These are phyloP conservation scores for Phytophthora multivora DNA, from an alignment of 352 stramenopile genomes.

Conservation along the genomic window DNA sequence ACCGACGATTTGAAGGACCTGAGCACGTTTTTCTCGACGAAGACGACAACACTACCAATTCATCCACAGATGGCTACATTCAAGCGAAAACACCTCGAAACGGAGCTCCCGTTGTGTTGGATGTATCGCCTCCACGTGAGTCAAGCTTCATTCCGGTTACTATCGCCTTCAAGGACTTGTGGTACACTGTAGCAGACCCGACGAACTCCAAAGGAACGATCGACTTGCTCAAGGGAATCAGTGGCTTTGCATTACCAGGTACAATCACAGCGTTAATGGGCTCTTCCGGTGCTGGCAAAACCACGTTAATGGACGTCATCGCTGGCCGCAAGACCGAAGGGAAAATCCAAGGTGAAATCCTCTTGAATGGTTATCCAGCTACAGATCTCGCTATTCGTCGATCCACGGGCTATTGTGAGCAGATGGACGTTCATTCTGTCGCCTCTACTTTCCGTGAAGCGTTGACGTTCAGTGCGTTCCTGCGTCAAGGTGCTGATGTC, in stretches of 20 bases:
- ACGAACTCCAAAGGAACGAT: constrained; percentile 35
- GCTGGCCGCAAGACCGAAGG: no score
- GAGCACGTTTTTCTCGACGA: constrained; percentile 23
- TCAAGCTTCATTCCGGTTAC: constrained; percentile 43
- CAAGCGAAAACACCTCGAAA: constrained; percentile 11
- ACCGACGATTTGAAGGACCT: constrained; percentile 27
- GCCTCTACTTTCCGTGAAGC: background rate
- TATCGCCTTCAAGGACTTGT: constrained; percentile 51
- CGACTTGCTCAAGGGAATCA: constrained; percentile 57
- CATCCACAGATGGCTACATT: constrained; percentile 1
- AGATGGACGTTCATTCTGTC: constrained; percentile 17
- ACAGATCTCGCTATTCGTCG: constrained; percentile 47
- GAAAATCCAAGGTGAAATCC: no score
- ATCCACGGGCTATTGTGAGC: constrained; percentile 23
- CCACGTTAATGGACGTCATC: constrained; percentile 23
- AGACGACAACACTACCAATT: constrained; percentile 10
- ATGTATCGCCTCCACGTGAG: constrained; percentile 6
- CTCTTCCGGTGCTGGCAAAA: constrained; percentile 26
- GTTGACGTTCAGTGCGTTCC: no score
- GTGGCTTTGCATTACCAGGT: constrained; percentile 19
- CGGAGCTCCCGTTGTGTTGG: background rate
- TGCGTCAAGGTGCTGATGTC: no score
- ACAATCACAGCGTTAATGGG: constrained; percentile 35
- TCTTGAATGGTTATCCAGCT: constrained; percentile 4
- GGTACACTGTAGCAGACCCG: constrained; percentile 48